These are phyloP conservation scores for Lachnum nothofagi DNA, from an alignment of 2,329 filamentous ascomycete species.

Conservation along the genomic window DNA sequence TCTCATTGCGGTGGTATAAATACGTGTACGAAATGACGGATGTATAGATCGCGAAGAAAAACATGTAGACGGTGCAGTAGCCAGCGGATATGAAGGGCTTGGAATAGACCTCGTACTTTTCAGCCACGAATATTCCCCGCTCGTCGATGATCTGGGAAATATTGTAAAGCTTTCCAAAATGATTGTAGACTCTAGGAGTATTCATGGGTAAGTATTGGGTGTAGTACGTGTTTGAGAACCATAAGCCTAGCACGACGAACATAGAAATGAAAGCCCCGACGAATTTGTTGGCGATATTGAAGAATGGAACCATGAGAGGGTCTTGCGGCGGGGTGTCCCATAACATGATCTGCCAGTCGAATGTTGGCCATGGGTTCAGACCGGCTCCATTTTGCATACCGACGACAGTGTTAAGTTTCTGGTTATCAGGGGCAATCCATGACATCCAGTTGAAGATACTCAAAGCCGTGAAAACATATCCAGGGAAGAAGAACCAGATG, in stretches of 20 bases:
- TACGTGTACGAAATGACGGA: constrained; percentile 64
- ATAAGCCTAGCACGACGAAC: constrained; percentile 51
- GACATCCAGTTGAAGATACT: constrained; percentile 48
- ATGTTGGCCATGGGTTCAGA: constrained; percentile 39
- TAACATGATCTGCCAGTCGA: constrained; percentile 41
- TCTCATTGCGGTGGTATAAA: constrained; percentile 61
- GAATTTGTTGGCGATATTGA: constrained; percentile 67
- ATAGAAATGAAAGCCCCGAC: constrained; percentile 61
- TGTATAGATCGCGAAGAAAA: constrained; percentile 66
- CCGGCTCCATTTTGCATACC: constrained; percentile 38
- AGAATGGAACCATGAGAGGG: constrained; percentile 67
- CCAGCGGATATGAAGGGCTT: constrained; percentile 67
- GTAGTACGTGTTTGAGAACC: constrained; percentile 63
- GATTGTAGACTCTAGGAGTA: constrained; percentile 67
- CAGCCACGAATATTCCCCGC: constrained; percentile 23
- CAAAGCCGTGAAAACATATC: constrained; percentile 44
- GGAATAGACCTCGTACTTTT: constrained; percentile 62
- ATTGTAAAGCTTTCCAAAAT: constrained; percentile 59
- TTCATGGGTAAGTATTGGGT: constrained; percentile 61
- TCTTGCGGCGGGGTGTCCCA: constrained; percentile 30
- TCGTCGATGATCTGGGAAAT: constrained; percentile 58
- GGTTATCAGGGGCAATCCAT: constrained; percentile 46
- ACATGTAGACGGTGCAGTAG: constrained; percentile 63
- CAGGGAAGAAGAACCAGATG: constrained; percentile 48
- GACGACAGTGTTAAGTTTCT: constrained; percentile 35